Evolutionary conservation across 306 rosid species (phyloP).

Genomic region (Prunus padus): DNA sequence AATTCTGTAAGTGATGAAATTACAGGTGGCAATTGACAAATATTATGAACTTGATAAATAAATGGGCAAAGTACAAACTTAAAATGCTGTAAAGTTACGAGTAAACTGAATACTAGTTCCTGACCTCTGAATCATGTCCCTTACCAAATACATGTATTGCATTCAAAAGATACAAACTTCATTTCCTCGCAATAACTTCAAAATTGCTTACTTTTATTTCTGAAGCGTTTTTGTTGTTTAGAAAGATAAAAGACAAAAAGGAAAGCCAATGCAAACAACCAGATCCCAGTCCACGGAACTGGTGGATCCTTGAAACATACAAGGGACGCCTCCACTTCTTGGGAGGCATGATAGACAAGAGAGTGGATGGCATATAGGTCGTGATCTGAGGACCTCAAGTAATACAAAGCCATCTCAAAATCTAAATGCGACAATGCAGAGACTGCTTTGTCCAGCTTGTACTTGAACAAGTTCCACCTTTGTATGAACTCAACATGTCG

Average conservation of each 20-base stretch:
- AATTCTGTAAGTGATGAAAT: neutral
- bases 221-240: constrained; percentile 63
- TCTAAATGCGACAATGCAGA: constrained; percentile 85
- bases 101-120: constrained; percentile 33
- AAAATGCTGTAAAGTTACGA: constrained; percentile 24
- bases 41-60: neutral
- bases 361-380: constrained; percentile 87
- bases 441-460: constrained; percentile 86
- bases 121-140: constrained; percentile 42
- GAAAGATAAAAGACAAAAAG: constrained; percentile 62
- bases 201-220: constrained; percentile 91
- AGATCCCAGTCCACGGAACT: constrained; percentile 69
- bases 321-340: constrained; percentile 87
- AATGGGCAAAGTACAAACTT: constrained; percentile 22
- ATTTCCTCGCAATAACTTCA: constrained; percentile 45
- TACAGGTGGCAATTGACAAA: neutral
- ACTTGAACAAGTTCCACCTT: constrained; percentile 83
- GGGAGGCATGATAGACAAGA: constrained; percentile 68
- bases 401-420: constrained; percentile 82
- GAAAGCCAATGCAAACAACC: constrained; percentile 44
- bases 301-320: constrained; percentile 90
- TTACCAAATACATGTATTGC: constrained; percentile 51
- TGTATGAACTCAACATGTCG: constrained; percentile 67
- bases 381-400: constrained; percentile 79
- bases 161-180: constrained; percentile 51